These are phyloP conservation scores for Pseudogymnoascus verrucosus DNA, from an alignment of 2,329 filamentous ascomycete species.

Conservation along the genomic window DNA sequence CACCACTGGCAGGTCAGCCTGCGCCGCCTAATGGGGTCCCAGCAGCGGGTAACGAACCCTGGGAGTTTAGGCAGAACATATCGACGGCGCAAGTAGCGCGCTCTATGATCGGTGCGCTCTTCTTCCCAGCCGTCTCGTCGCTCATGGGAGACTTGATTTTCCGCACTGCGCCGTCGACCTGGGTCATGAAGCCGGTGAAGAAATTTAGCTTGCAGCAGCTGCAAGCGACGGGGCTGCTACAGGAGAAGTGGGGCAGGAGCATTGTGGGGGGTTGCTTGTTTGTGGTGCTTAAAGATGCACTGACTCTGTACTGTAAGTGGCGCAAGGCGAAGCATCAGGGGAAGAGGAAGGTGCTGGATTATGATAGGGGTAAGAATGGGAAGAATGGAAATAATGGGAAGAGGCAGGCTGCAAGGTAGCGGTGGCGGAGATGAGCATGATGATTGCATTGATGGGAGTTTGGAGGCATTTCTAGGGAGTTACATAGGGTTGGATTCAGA, in stretches of 20 bases:
- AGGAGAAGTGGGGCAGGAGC: conserved; percentile 81
- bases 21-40: background rate
- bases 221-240: conserved; percentile 57
- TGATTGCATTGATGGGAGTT: conserved; percentile 4
- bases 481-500: background rate
- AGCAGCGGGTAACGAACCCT: conserved; percentile 10
- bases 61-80: conserved; percentile 26
- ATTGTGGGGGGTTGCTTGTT: conserved; percentile 83
- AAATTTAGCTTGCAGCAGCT: conserved; percentile 24
- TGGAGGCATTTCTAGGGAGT: background rate
- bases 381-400: background rate
- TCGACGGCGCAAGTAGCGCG: conserved; percentile 48
- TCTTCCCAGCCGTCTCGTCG: conserved; percentile 76
- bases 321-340: conserved; percentile 49
- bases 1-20: background rate
- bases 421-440: background rate
- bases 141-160: conserved; percentile 70
- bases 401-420: background rate
- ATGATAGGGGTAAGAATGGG: conserved; percentile 9
- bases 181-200: conserved; percentile 43
- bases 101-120: conserved; percentile 58
- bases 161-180: conserved; percentile 56
- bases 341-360: conserved; percentile 40
- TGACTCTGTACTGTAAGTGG: conserved; percentile 57
- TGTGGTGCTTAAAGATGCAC: conserved; percentile 67